Conservation (phyloP, 164 flowering plant genomes). For the Paratinospora sagittata region DNA sequence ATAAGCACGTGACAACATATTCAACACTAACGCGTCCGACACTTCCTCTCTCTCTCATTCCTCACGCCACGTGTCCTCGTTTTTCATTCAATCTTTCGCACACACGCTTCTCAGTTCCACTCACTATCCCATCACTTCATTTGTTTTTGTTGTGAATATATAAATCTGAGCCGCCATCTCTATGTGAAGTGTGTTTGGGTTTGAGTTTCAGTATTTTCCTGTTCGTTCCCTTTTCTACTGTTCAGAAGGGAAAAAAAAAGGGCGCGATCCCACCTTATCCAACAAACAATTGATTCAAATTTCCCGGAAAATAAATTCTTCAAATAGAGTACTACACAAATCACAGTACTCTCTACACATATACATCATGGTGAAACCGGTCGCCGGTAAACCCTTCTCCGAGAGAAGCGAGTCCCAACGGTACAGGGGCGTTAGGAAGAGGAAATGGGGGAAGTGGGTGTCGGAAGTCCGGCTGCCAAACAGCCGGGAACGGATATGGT, state of each 20-base stretch:
- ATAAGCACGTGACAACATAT: not conserved
- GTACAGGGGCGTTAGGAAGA: constrained; percentile 72
- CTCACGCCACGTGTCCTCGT: not conserved
- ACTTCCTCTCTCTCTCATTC: not conserved
- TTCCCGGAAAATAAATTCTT: not conserved
- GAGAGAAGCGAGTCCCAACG: constrained; percentile 5
- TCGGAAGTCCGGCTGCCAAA: constrained; percentile 84
- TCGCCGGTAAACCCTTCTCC: not conserved
- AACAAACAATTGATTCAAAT: not conserved
- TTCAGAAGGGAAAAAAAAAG: not conserved
- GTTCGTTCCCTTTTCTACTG: no score
- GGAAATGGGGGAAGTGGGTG: constrained; percentile 93
- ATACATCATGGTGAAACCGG: constrained; percentile 20
- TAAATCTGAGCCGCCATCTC: constrained; percentile 6
- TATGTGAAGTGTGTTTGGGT: no score
- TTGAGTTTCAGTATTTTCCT: no score
- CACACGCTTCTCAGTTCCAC: not conserved
- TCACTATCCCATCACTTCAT: not conserved
- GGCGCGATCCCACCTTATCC: not conserved
- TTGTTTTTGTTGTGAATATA: not conserved
- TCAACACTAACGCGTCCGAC: constrained; percentile 8
- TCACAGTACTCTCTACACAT: not conserved
- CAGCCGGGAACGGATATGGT: constrained; percentile 81
- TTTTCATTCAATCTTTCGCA: not conserved
- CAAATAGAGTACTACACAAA: not conserved